phyloP scores from a whole-genome alignment of 1,284 basidiomycete species.

The Xerocomus amazonicus region DNA sequence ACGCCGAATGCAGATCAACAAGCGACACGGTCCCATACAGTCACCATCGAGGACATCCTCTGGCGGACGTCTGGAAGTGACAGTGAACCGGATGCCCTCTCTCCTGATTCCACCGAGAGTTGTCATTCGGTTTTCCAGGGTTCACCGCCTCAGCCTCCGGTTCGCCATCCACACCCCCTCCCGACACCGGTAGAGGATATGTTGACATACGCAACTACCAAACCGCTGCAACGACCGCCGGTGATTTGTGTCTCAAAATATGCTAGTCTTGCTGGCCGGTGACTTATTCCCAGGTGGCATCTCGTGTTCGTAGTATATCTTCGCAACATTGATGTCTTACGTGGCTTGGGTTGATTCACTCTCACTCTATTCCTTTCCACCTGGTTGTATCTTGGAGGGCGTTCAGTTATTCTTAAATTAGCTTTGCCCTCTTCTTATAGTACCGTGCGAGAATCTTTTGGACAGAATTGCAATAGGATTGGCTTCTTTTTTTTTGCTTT shows the following conservation, averaged over 20 bases:
- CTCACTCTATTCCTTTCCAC: background rate
- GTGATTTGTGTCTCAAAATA: conserved; percentile 30
- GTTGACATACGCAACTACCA: conserved; percentile 28
- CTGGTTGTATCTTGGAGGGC: background rate
- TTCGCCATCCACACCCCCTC: conserved; percentile 41
- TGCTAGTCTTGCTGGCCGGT: conserved; percentile 37
- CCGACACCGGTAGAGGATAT: conserved; percentile 50
- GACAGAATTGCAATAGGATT: background rate
- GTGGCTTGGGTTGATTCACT: conserved; percentile 6
- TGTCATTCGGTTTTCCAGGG: conserved; percentile 14
- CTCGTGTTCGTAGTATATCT: background rate
- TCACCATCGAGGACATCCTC: conserved; percentile 30
- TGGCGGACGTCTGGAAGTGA: conserved; percentile 31
- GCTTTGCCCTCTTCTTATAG: background rate
- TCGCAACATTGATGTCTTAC: background rate
- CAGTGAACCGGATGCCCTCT: conserved; percentile 23
- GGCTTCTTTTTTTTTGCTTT: background rate
- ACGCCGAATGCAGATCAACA: conserved; percentile 13
- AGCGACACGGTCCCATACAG: conserved; percentile 18
- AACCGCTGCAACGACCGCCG: conserved; percentile 10
- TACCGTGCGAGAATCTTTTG: conserved; percentile 21
- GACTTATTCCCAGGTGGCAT: conserved; percentile 4
- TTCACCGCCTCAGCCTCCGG: conserved; percentile 12
- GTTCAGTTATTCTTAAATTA: conserved; percentile 31
- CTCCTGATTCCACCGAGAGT: conserved; percentile 25